phyloP scores from a whole-genome alignment of 768 basidiomycete species.

The Tulasnella calospora region DNA sequence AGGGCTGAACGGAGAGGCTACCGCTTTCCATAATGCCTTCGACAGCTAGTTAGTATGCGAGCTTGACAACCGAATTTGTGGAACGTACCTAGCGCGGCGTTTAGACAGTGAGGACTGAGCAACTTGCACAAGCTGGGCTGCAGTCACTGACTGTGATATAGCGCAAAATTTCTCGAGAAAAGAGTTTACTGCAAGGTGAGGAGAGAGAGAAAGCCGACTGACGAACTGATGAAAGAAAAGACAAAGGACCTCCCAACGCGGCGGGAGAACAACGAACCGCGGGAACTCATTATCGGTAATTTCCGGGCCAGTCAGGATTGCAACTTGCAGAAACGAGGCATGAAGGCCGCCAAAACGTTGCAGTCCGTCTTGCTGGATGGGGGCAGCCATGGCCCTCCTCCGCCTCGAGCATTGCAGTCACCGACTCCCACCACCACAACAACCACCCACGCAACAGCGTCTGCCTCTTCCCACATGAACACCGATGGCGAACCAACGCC shows the following conservation, averaged over 20 bases:
- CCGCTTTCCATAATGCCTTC: not conserved
- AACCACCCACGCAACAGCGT: not conserved
- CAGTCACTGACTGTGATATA: not conserved
- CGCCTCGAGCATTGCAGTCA: not conserved
- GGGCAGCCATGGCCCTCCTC: conserved; percentile 5
- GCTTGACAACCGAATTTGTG: not conserved
- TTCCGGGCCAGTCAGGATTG: conserved; percentile 9
- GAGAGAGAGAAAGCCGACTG: not conserved
- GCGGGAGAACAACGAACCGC: not conserved
- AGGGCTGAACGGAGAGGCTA: not conserved
- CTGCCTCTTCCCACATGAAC: conserved; percentile 3
- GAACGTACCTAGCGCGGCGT: not conserved
- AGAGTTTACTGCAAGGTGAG: not conserved
- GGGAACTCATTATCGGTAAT: not conserved
- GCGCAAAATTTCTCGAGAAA: not conserved
- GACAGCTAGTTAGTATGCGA: not conserved
- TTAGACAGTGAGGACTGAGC: not conserved
- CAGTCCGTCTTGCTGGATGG: not conserved
- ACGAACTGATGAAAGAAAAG: not conserved
- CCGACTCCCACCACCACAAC: conserved; percentile 9
- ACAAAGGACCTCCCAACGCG: not conserved
- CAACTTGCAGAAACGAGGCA: conserved; percentile 10
- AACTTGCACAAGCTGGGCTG: not conserved
- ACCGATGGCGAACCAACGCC: not conserved
- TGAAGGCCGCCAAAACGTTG: conserved; percentile 2